Evolutionary conservation across 2,329 filamentous ascomycete species (phyloP), one percentile per base, ranked within the genome.

Genomic region (Alternaria metachromatica): DNA sequence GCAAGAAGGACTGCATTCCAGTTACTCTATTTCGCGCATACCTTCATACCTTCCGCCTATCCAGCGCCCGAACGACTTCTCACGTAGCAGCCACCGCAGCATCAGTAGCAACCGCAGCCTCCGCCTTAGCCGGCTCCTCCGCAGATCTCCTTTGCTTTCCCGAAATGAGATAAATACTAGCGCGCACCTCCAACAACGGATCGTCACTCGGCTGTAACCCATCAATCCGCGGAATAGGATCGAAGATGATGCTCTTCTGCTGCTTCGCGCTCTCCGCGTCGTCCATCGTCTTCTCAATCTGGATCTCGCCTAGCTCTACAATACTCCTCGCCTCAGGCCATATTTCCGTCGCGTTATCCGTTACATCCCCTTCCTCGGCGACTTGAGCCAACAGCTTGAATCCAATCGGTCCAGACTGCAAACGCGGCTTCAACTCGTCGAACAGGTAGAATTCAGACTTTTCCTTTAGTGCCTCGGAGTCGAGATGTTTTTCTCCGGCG

Each of bases 201-300:
- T 89, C 87, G 20, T 78, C 84, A 63, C 82, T 85, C 5, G 82
- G 66, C 71, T 86, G 85, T 21, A 88, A 76, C 0, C 87, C 87
- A 20, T 84, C 76, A 2, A 88, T 82, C 57, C 86, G 79, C 6
- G 87, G 86, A 54, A 88, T 82, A 1, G 87, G 87, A 78, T 89
- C 87, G 66, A 87, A 88, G 65, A 89, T 88, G 44, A 86, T 78
- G 30, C 79, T 76, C 77, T 87, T 85, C 77, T 86, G 82, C 77
- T 83, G 76, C 58, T 76, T 78, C 61, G 73, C 72, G 53, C 78
- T 81, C 57, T 83, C 80, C 41, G 81, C 77, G n/a, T 81, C 77
- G 21, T 76, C 72, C 25, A 82, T 72, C 10, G 83, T 61, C 23
- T 73, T 71, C 21, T 85, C 80, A 10, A 88, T 59, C 60, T 70